Evolutionary conservation across 495 filamentous ascomycete species (phyloP), one percentile per base, ranked within the genome.

Genomic region (Usnea hakonensis): DNA sequence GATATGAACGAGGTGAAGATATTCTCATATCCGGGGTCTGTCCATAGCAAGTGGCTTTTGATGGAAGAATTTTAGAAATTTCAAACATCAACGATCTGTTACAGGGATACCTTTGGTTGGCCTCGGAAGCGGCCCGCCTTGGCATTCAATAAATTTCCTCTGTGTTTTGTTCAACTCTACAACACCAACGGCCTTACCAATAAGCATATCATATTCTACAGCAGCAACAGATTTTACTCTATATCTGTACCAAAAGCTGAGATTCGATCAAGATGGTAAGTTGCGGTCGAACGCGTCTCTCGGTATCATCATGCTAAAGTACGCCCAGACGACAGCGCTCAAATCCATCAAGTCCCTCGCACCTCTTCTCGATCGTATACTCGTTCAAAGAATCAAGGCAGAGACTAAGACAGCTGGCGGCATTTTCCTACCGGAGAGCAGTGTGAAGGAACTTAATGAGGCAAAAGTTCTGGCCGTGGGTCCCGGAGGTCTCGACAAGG

Each of bases 391-490:
- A 76, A 80, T 97, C 81, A 97, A 97, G 79, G 88, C 93, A 71
- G 95, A 97, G 77, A 71, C 91, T 69, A 96, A 97, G 82, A 99
- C 94, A 36, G 90, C 94, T 66, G 84, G 85, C 68, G 94, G 94
- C 68, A 93, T 99, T 81, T 96, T 92, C 83, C 90, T 99, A 65
- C 94, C 94, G 63, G 95, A 99, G 81, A 90, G 85, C 73, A 89
- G 85, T 72, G 91, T 97, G 68, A 97, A 99, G 85, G 94, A 99
- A 75, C 84, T 97, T 76, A 96, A 95, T 77, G 94, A 97, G 82
- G 94, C 90, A 67, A 87, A 87, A 76, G 94, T 99, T 64, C 81
- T 99, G 62, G 95, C 94, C 65, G 92, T 97, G 56, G 94, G 94
- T 38, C 95, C 94, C 57, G 94, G 94, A 68, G 84, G 77, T 14